These are phyloP conservation scores for Leishmania major DNA, from an alignment of 208 protist genomes.

Conservation along the genomic window DNA sequence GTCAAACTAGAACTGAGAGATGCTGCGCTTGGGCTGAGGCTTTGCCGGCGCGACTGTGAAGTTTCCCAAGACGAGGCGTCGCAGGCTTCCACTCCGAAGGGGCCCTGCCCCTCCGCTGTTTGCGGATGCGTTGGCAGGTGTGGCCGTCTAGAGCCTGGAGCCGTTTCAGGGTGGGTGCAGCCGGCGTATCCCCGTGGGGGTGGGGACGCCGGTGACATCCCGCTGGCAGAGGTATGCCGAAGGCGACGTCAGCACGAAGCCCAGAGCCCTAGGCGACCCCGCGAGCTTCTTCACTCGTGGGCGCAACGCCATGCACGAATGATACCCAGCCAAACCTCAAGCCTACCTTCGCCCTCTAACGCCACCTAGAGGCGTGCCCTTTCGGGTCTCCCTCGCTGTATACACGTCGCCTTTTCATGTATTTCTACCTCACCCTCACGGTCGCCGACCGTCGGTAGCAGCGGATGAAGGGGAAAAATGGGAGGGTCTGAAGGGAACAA, in stretches of 20 bases:
- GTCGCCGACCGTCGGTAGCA: slow-evolving; percentile 7
- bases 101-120: not conserved
- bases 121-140: slow-evolving; percentile 6
- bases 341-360: not conserved
- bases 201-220: not conserved
- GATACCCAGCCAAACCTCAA: slow-evolving; percentile 2
- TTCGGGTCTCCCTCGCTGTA: slow-evolving; percentile 11
- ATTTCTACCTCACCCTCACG: slow-evolving; percentile 11
- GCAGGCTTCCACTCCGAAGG: slow-evolving; percentile 6
- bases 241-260: not conserved
- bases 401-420: slow-evolving; percentile 8
- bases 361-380: slow-evolving; percentile 7
- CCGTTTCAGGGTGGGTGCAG: slow-evolving; percentile 10
- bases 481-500: not conserved
- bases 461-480: not conserved
- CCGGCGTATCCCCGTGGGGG: not conserved
- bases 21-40: slow-evolving; percentile 9
- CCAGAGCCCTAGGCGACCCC: slow-evolving; percentile 8
- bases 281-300: slow-evolving; percentile 21
- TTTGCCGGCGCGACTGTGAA: slow-evolving; percentile 8
- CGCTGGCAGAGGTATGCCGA: slow-evolving; percentile 1
- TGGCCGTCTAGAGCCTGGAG: not conserved
- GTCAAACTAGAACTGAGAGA: not conserved
- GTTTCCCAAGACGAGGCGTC: slow-evolving; percentile 13
- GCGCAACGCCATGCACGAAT: slow-evolving; percentile 6